Conservation (phyloP, 345 rosid genomes). For the Lumnitzera racemosa region DNA sequence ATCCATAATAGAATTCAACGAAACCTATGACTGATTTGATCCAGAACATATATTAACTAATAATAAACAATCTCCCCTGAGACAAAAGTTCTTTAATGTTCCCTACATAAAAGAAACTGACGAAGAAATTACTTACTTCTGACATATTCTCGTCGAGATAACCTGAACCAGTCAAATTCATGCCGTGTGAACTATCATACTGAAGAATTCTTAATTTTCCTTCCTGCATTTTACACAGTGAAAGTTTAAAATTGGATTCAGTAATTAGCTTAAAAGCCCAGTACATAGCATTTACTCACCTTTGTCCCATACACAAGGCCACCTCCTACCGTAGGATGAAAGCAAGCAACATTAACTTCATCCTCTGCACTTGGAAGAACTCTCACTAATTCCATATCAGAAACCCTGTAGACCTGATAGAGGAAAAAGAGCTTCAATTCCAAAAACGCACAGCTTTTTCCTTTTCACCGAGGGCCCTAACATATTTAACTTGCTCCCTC, state of each 20-base stretch:
- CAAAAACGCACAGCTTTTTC: not conserved
- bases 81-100: not conserved
- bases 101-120: conserved; percentile 4
- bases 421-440: conserved; percentile 6
- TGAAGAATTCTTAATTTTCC: conserved; percentile 72
- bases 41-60: not conserved
- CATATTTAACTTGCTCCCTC: too few relatives aligned
- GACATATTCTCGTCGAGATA: conserved; percentile 31
- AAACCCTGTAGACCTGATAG: conserved; percentile 67
- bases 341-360: conserved; percentile 89
- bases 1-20: too few relatives aligned
- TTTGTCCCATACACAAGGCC: conserved; percentile 93
- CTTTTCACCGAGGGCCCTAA: too few relatives aligned
- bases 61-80: conserved; percentile 1
- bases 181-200: conserved; percentile 37
- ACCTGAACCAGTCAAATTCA: conserved; percentile 18
- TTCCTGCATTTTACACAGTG: conserved; percentile 43
- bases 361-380: conserved; percentile 87
- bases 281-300: conserved; percentile 19
- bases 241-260: not conserved
- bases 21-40: too few relatives aligned
- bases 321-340: conserved; percentile 80
- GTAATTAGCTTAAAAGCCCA: not conserved
- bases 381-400: conserved; percentile 82
- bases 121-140: conserved; percentile 21